Percentiles rank a stretch among this genome's conserved stretches.
These are phyloP conservation scores for Xylariaceae sp. DNA, from an alignment of 2,329 filamentous ascomycete species.

Conservation along the genomic window DNA sequence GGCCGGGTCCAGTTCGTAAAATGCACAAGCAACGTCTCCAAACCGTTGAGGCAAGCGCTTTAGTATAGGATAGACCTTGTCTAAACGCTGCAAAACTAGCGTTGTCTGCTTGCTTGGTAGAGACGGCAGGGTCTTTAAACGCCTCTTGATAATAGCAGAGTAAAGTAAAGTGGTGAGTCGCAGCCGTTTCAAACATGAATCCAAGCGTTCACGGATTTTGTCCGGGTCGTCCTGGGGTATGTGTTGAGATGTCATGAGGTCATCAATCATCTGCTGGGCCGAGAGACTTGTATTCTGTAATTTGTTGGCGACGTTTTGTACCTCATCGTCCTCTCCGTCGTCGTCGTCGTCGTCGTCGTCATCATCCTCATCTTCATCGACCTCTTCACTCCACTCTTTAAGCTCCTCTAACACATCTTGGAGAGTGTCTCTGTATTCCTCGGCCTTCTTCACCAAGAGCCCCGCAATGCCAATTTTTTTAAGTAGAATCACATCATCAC, in stretches of 20 bases:
- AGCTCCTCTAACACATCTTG: slow-evolving; percentile 82
- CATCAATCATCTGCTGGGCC: slow-evolving; percentile 59
- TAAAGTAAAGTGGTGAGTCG: slow-evolving; percentile 66
- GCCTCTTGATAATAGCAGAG: slow-evolving; percentile 64
- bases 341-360: slow-evolving; percentile 47
- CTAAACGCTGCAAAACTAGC: slow-evolving; percentile 42
- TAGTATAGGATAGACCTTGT: slow-evolving; percentile 54
- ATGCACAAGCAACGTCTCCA: slow-evolving; percentile 65
- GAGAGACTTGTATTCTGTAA: slow-evolving; percentile 35
- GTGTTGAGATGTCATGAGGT: slow-evolving; percentile 60
- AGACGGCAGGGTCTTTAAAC: slow-evolving; percentile 56
- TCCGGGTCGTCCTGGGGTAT: slow-evolving; percentile 63
- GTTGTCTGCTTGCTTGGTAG: slow-evolving; percentile 36
- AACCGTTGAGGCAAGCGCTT: slow-evolving; percentile 61
- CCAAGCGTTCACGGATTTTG: slow-evolving; percentile 60
- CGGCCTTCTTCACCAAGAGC: slow-evolving; percentile 65
- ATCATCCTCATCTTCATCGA: slow-evolving; percentile 56
- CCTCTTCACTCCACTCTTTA: slow-evolving; percentile 80
- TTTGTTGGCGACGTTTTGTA: slow-evolving; percentile 40
- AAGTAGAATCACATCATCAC: slow-evolving; percentile 66
- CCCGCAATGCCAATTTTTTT: slow-evolving; percentile 65
- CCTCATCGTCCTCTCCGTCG: slow-evolving; percentile 32
- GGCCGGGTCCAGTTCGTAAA: slow-evolving; percentile 63
- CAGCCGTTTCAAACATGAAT: slow-evolving; percentile 59
- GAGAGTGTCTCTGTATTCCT: slow-evolving; percentile 69